Evolutionary conservation across 2,329 filamentous ascomycete genomes (phyloP), one percentile per base, ranked within the genome.

Genomic region (Epichloe brachyelytri): DNA sequence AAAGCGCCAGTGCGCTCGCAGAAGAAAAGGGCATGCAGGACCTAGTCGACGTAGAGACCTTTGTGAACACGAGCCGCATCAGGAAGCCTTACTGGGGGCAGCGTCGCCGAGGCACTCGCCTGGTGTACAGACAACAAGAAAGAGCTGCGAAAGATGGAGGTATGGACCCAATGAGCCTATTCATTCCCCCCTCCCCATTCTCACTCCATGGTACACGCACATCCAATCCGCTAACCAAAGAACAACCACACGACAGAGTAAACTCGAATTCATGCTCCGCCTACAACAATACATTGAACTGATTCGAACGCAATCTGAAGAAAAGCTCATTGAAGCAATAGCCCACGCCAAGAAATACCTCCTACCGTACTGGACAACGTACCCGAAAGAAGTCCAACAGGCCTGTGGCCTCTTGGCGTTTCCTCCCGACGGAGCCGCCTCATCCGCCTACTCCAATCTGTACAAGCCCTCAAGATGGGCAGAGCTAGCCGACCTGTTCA

Each of bases 41-140:
- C 39, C 74, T 98, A 33, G 89, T 95, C 4, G 93, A 97, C 66
- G 76, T 95, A 2, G 83, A 89, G 48, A 91, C 89, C 0, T 97
- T 97, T 67, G 80, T 86, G 49, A 79, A 85, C 59, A 91, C 90
- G 71, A 84, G 84, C 54, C 78, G 77, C 53, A 88, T 97, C 57
- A 82, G 88, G 76, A 83, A 59, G 86, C 83, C 54, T 69, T 98
- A 54, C 71, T 79, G 43, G 75, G 76, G 82, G 83, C 34, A 86
- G 82, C 58, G 85, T 91, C 4, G 75, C 76, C 37, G 86, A 94
- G 60, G 90, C 89, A 20, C 68, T 98, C 50, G 79, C 81, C 12
- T 98, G 93, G 93, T 96, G 93, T 65, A 80, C 76, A 15, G 91
- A 97, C 61, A 95, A 96, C 67, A 93, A 94, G 68, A 90, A 91